Evolutionary conservation across 73 alveolate genomes (phyloP).

Genomic region (Paramecium sexaurelia): DNA sequence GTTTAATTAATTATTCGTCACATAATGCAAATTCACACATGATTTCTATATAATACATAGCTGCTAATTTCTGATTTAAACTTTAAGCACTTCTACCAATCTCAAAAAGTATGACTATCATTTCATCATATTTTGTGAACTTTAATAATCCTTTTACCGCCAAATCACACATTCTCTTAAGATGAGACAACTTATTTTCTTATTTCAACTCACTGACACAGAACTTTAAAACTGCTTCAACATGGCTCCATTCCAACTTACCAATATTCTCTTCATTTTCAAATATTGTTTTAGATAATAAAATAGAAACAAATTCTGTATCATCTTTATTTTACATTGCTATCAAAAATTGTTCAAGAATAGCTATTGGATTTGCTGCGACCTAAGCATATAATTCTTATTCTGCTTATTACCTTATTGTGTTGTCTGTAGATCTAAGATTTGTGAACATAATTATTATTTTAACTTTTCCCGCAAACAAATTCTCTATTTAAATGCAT

Average conservation of each 20-base stretch:
- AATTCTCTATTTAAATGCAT: not conserved
- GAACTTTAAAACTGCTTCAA: not conserved
- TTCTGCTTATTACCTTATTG: not conserved
- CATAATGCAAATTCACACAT: constrained; percentile 67
- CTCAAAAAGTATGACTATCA: not conserved
- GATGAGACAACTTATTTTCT: constrained; percentile 38
- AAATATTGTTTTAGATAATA: constrained; percentile 8
- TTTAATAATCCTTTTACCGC: constrained; percentile 46
- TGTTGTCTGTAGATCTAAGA: constrained; percentile 18
- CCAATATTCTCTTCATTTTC: constrained; percentile 31
- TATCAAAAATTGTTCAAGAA: not conserved
- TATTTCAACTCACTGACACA: not conserved
- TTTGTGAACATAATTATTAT: constrained; percentile 20
- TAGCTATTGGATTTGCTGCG: not conserved
- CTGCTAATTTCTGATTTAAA: constrained; percentile 53
- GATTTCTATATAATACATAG: constrained; percentile 63
- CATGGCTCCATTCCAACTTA: not conserved
- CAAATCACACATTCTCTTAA: constrained; percentile 59
- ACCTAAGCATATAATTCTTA: constrained; percentile 9
- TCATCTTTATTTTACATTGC: constrained; percentile 32
- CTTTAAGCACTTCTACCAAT: constrained; percentile 45
- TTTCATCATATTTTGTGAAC: constrained; percentile 47
- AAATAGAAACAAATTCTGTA: constrained; percentile 28
- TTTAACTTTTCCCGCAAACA: not conserved
- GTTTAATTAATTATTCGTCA: constrained; percentile 62